Evolutionary conservation across 2,329 filamentous ascomycete genomes (phyloP).

Genomic region (Fusarium nelsonii): DNA sequence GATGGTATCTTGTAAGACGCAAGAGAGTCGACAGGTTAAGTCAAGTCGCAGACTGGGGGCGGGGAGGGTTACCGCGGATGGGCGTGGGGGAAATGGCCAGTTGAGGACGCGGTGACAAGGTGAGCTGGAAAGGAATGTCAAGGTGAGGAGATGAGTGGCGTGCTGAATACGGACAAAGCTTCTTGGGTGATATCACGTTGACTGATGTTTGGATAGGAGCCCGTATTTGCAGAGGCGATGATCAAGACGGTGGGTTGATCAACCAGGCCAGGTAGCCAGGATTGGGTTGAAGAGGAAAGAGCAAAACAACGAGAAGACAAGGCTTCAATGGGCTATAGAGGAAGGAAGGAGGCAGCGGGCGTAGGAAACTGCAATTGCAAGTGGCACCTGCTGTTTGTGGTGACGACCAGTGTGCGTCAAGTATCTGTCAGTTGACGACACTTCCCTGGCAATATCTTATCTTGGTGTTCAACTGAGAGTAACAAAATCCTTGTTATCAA

Average conservation of each 20-base stretch:
- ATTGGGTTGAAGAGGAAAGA: slow-evolving; percentile 27
- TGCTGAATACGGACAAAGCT: slow-evolving; percentile 26
- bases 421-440: slow-evolving; percentile 24
- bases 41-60: slow-evolving; percentile 21
- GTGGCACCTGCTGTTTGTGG: slow-evolving; percentile 30
- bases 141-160: slow-evolving; percentile 50
- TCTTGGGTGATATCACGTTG: slow-evolving; percentile 41
- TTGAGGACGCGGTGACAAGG: slow-evolving; percentile 43
- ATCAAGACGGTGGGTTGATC: slow-evolving; percentile 4
- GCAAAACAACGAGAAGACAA: slow-evolving; percentile 7
- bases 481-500: slow-evolving; percentile 19
- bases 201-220: slow-evolving; percentile 36
- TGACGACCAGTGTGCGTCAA: slow-evolving; percentile 6
- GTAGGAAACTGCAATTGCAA: slow-evolving; percentile 20
- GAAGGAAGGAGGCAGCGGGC: slow-evolving; percentile 19
- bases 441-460: slow-evolving; percentile 8
- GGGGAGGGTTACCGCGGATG: slow-evolving; percentile 24
- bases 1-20: slow-evolving; percentile 34
- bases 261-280: background rate
- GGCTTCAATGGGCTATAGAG: slow-evolving; percentile 13
- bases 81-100: slow-evolving; percentile 42
- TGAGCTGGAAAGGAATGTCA: slow-evolving; percentile 42
- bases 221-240: slow-evolving; percentile 25
- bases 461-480: background rate
- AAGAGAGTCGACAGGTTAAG: slow-evolving; percentile 8